Percentiles rank a stretch among this genome's conserved stretches.
These are phyloP conservation scores for Tetracladium maxilliforme DNA, from an alignment of 2,329 filamentous ascomycete species.

Conservation along the genomic window DNA sequence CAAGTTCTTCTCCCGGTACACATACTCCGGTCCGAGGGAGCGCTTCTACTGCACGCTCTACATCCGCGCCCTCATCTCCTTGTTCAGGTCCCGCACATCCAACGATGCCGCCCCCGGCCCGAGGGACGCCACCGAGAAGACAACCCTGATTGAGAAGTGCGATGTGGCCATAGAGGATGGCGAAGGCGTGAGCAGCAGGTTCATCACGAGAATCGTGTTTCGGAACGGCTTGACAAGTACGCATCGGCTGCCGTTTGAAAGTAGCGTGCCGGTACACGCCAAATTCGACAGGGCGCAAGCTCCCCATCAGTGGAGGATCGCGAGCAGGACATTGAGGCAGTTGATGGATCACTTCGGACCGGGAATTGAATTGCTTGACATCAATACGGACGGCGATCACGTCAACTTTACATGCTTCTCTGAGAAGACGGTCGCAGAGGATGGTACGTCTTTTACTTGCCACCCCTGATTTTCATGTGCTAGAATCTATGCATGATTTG, in stretches of 20 bases:
- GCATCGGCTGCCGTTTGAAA: slow-evolving; percentile 63
- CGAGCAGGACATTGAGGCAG: slow-evolving; percentile 55
- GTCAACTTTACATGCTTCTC: slow-evolving; percentile 72
- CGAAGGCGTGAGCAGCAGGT: slow-evolving; percentile 51
- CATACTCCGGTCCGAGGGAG: slow-evolving; percentile 31
- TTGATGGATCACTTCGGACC: slow-evolving; percentile 71
- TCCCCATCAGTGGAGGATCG: slow-evolving; percentile 57
- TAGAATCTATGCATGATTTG: too few species aligned
- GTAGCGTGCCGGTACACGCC: slow-evolving; percentile 59
- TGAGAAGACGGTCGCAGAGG: slow-evolving; percentile 60
- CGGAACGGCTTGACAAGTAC: slow-evolving; percentile 39
- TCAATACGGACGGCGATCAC: slow-evolving; percentile 53
- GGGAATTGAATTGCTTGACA: slow-evolving; percentile 67
- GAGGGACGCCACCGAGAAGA: slow-evolving; percentile 47
- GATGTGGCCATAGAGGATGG: slow-evolving; percentile 63
- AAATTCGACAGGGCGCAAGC: slow-evolving; percentile 56
- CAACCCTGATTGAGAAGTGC: slow-evolving; percentile 58
- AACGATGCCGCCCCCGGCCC: too few species aligned
- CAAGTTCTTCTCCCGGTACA: slow-evolving; percentile 61
- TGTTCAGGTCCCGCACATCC: slow-evolving; percentile 54
- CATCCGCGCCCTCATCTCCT: slow-evolving; percentile 51
- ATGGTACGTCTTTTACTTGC: slow-evolving; percentile 25
- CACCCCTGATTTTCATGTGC: too few species aligned
- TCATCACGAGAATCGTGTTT: slow-evolving; percentile 60
- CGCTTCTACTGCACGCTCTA: slow-evolving; percentile 64